Percentiles rank a stretch among this genome's conserved stretches.
phyloP scores from a whole-genome alignment of 176 grass and related monocot species.

The Typha latifolia region DNA sequence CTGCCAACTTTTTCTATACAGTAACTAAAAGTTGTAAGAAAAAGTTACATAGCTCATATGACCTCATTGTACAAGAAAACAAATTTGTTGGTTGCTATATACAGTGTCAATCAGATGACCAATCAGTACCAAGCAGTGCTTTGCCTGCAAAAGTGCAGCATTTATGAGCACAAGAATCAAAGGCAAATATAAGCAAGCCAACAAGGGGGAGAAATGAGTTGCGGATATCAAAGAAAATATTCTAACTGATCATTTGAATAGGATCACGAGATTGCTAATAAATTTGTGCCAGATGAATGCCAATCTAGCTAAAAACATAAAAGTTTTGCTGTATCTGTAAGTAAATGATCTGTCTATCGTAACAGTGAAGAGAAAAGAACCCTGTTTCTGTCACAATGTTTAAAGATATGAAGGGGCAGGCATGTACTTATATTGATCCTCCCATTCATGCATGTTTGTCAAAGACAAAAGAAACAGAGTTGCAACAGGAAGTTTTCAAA shows the following conservation, averaged over 20 bases:
- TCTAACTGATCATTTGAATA: not conserved
- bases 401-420: too few relatives aligned
- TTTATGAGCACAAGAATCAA: not conserved
- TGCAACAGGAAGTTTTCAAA: not conserved
- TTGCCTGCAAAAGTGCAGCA: conserved; percentile 35
- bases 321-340: too few relatives aligned
- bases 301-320: too few relatives aligned
- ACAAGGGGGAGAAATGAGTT: conserved; percentile 11
- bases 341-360: too few relatives aligned
- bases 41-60: conserved; percentile 33
- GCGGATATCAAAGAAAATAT: not conserved
- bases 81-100: conserved; percentile 35
- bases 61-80: conserved; percentile 24
- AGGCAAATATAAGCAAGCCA: not conserved
- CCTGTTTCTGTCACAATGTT: too few relatives aligned
- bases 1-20: not conserved
- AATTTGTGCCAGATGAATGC: too few relatives aligned
- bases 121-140: conserved; percentile 18
- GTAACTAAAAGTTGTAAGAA: conserved; percentile 7
- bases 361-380: too few relatives aligned
- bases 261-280: too few relatives aligned
- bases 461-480: too few relatives aligned
- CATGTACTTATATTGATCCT: too few relatives aligned
- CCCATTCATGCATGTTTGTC: too few relatives aligned
- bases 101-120: conserved; percentile 25